Conservation (phyloP, 1,139 yeast species). For the Blastobotrys aristatus region DNA sequence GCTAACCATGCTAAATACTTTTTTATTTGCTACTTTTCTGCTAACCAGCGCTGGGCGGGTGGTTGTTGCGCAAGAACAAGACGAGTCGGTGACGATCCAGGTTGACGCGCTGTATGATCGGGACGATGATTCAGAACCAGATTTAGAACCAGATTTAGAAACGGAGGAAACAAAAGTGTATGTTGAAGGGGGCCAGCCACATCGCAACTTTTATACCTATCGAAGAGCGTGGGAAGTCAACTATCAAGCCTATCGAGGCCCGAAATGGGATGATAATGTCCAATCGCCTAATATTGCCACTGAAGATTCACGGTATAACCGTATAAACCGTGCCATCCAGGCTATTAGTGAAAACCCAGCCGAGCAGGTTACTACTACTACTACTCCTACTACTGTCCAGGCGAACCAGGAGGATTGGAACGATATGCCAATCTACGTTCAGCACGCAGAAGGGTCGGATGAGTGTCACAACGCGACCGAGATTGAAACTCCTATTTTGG, state of each 20-base stretch:
- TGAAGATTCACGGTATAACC: slow-evolving; percentile 7
- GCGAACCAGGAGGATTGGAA: background rate
- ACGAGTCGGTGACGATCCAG: no score
- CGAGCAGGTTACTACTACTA: background rate
- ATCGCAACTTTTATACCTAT: background rate
- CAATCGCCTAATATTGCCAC: slow-evolving; percentile 4
- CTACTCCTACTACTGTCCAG: background rate
- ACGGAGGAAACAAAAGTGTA: no score
- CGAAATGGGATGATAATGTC: slow-evolving; percentile 7
- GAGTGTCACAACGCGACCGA: background rate
- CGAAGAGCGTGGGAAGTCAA: slow-evolving; percentile 6
- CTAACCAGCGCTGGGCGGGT: no score
- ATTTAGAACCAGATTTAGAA: no score
- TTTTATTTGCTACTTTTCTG: no score
- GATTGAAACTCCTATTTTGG: background rate
- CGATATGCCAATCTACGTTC: background rate
- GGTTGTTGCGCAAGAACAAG: no score
- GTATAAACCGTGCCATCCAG: slow-evolving; percentile 11
- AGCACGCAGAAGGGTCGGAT: background rate
- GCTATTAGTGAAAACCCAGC: slow-evolving; percentile 2
- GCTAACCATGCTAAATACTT: no score
- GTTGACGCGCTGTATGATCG: no score
- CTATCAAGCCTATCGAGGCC: slow-evolving; percentile 6
- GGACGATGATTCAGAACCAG: no score
- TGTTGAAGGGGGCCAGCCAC: no score